A percentile compares a stretch with the other conserved stretches of the same genome.
Evolutionary conservation across 352 stramenopile genomes (phyloP).

Genomic region (Pythium aquatile): DNA sequence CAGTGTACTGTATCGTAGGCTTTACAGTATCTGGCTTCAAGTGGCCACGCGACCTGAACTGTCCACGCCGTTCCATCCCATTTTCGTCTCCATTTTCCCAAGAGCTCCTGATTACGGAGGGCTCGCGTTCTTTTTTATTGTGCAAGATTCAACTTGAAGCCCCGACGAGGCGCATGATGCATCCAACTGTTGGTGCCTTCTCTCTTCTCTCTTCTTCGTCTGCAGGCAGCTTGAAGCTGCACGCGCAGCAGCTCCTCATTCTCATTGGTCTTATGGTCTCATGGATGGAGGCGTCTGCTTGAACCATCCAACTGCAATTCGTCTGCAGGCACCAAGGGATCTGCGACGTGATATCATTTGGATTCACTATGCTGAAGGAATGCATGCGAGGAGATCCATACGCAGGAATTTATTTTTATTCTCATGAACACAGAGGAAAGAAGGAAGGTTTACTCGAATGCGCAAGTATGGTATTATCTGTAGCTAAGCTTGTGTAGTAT

Average conservation of each 20-base stretch:
- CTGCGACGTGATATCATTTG: not conserved
- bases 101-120: not conserved
- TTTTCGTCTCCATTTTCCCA: not conserved
- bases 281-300: not conserved
- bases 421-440: no score
- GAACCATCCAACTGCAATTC: not conserved
- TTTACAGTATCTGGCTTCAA: no score
- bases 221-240: not conserved
- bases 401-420: no score
- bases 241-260: not conserved
- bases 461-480: conserved; percentile 1
- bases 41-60: not conserved
- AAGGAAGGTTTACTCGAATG: no score
- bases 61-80: not conserved
- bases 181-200: not conserved
- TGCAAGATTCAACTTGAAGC: not conserved
- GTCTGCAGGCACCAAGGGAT: not conserved
- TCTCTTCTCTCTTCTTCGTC: not conserved
- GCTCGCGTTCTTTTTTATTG: not conserved
- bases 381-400: not conserved
- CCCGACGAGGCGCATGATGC: not conserved
- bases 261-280: no score
- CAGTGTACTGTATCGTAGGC: no score
- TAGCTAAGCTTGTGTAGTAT: conserved; percentile 7
- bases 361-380: not conserved